Percentiles rank a stretch among this genome's conserved stretches.
Conservation (phyloP, 225 moss, liverwort and hornwort species). For the Bryum argenteum region DNA sequence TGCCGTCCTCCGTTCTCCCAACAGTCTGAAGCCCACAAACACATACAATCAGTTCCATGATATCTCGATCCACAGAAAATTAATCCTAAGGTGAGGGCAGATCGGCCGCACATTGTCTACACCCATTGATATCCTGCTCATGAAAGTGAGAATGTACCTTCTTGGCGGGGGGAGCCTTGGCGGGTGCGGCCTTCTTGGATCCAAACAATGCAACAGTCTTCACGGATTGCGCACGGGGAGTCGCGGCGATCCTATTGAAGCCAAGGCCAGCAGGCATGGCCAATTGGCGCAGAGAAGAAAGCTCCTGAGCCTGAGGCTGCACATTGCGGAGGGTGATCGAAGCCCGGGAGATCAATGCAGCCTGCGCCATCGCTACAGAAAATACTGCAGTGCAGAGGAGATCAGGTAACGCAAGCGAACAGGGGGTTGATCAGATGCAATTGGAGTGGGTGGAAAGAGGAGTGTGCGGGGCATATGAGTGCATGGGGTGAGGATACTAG, state of each 20-base stretch:
- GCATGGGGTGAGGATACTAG: background rate
- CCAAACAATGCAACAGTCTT: slow-evolving; percentile 64
- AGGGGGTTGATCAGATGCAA: background rate
- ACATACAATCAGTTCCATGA: background rate
- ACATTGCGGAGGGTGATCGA: slow-evolving; percentile 31
- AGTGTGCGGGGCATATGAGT: background rate
- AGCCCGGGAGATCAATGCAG: slow-evolving; percentile 48
- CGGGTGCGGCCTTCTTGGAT: slow-evolving; percentile 30
- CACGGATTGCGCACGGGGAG: slow-evolving; percentile 9
- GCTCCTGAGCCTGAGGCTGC: slow-evolving; percentile 22
- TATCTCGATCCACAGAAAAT: background rate
- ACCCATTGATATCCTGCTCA: background rate
- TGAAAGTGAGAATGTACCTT: slow-evolving; percentile 28
- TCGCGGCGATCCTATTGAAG: slow-evolving; percentile 13
- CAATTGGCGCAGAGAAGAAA: slow-evolving; percentile 31
- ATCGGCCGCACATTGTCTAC: background rate
- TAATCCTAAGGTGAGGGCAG: background rate
- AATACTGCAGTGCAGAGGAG: background rate
- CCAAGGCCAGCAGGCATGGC: slow-evolving; percentile 8
- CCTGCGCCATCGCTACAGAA: slow-evolving; percentile 55
- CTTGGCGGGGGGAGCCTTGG: slow-evolving; percentile 27
- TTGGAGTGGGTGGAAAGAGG: background rate
- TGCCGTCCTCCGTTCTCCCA: slow-evolving; percentile 44
- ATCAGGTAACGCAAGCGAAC: background rate
- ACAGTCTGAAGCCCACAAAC: slow-evolving; percentile 3